Evolutionary conservation across 2,329 filamentous ascomycete species (phyloP).

Genomic region (Pestalotiopsis fici): DNA sequence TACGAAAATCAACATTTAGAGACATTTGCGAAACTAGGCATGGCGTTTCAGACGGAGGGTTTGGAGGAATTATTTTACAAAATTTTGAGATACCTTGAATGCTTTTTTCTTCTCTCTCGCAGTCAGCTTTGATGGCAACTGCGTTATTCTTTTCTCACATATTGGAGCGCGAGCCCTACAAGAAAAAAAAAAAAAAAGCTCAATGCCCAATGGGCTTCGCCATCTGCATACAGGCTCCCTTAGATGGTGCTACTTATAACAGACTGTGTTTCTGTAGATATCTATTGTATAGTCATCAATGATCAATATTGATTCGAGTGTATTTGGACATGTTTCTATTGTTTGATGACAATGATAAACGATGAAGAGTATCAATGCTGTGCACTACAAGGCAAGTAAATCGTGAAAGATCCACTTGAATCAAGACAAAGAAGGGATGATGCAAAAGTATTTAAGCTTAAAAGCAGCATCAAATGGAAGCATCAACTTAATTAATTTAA

Average conservation of each 20-base stretch:
- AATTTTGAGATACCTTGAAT: conserved; percentile 6
- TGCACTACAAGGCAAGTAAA: neutral
- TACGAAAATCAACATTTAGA: neutral
- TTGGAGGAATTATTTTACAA: neutral
- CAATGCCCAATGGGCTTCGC: neutral
- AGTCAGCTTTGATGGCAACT: neutral
- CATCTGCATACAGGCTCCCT: neutral
- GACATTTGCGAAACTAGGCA: neutral
- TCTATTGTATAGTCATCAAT: conserved; percentile 2
- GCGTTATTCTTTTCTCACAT: neutral
- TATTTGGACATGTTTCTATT: neutral
- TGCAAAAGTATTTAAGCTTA: neutral
- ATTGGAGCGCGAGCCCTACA: neutral
- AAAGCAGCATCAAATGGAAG: neutral
- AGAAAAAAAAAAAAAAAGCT: neutral
- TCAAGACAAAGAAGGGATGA: neutral
- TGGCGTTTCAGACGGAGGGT: conserved; percentile 3
- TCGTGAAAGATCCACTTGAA: neutral
- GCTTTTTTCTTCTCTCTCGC: neutral
- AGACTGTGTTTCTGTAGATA: conserved; percentile 4
- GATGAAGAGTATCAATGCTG: too few species aligned
- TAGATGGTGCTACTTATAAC: neutral
- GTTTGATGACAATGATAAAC: neutral
- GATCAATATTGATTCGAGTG: neutral
- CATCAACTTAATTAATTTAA: neutral